These are phyloP conservation scores for Calonectria pseudoreteaudii DNA, from an alignment of 2,329 filamentous ascomycete species.

Conservation along the genomic window DNA sequence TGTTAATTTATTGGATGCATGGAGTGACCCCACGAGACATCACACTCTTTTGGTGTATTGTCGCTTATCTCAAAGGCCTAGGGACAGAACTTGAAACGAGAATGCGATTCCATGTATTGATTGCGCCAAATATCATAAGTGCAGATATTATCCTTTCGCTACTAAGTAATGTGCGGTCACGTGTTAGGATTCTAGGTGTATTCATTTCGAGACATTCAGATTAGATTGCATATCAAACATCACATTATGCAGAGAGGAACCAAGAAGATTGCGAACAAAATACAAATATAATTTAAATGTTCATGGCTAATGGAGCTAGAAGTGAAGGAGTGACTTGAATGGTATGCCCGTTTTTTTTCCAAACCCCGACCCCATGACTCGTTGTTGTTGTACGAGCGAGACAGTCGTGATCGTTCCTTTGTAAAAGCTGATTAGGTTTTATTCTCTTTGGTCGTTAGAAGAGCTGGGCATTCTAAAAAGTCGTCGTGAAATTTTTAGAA, in stretches of 20 bases:
- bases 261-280: not conserved
- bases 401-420: not conserved
- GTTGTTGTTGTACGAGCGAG: not conserved
- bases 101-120: no score
- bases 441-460: slow-evolving; percentile 14
- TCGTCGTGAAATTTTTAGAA: not conserved
- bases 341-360: not conserved
- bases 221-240: not conserved
- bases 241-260: not conserved
- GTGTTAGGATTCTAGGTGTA: no score
- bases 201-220: no score
- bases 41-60: no score
- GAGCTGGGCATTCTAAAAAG: not conserved
- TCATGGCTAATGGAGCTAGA: slow-evolving; percentile 7
- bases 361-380: not conserved
- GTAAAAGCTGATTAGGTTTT: not conserved
- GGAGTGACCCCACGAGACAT: no score
- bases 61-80: no score
- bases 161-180: no score
- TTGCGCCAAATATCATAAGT: no score
- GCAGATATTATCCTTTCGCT: no score
- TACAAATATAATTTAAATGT: slow-evolving; percentile 2
- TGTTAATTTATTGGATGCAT: no score
- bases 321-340: slow-evolving; percentile 10
- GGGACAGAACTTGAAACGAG: no score